These are phyloP conservation scores for Cladosporium sp. DNA, from an alignment of 2,329 filamentous ascomycete genomes.

Conservation along the genomic window DNA sequence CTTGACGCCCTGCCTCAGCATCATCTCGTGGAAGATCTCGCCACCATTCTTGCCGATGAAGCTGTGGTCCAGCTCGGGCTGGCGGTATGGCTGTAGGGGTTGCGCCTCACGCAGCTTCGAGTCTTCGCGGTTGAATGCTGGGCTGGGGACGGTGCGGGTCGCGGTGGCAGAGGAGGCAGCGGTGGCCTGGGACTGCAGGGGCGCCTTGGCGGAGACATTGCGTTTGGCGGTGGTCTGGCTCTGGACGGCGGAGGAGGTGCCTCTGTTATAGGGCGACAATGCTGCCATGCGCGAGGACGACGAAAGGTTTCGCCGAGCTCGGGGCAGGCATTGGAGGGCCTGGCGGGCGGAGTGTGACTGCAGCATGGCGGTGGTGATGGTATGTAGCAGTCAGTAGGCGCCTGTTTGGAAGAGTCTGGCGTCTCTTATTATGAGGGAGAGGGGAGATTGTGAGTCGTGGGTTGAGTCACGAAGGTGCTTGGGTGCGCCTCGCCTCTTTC, in stretches of 20 bases:
- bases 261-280: slow-evolving; percentile 45
- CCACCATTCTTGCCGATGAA: slow-evolving; percentile 95
- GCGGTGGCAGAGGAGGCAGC: slow-evolving; percentile 39
- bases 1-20: slow-evolving; percentile 88
- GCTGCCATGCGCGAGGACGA: slow-evolving; percentile 42
- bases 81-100: slow-evolving; percentile 48
- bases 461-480: slow-evolving; percentile 9
- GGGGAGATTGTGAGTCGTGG: not conserved
- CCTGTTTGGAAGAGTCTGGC: slow-evolving; percentile 7
- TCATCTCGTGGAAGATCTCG: slow-evolving; percentile 99
- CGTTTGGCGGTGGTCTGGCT: slow-evolving; percentile 28
- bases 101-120: slow-evolving; percentile 42
- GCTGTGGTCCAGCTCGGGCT: slow-evolving; percentile 54
- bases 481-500: not conserved
- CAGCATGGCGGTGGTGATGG: slow-evolving; percentile 29
- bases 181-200: slow-evolving; percentile 46
- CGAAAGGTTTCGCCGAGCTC: slow-evolving; percentile 45
- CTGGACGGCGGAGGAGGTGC: slow-evolving; percentile 25
- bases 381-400: slow-evolving; percentile 11
- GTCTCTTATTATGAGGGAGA: slow-evolving; percentile 1
- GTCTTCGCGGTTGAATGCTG: slow-evolving; percentile 52
- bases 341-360: slow-evolving; percentile 36
- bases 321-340: slow-evolving; percentile 41
- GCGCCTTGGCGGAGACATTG: slow-evolving; percentile 43
- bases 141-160: slow-evolving; percentile 44